Percentiles rank a stretch among this genome's conserved stretches.
phyloP scores from a whole-genome alignment of 2,329 filamentous ascomycete species.

The Conoideocrella luteorostrata region DNA sequence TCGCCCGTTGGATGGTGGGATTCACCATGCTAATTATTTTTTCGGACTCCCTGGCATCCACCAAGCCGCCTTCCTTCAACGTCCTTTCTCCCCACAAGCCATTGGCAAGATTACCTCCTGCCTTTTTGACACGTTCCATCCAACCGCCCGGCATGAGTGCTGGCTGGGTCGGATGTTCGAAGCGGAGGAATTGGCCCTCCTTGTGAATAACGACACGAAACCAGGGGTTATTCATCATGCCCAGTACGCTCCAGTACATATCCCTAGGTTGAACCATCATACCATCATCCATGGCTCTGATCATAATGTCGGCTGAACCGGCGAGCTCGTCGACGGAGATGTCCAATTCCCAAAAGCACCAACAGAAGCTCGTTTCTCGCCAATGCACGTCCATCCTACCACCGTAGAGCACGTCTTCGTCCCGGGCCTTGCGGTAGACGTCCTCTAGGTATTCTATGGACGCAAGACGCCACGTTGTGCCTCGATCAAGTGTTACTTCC shows the following conservation, averaged over 20 bases:
- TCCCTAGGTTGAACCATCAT: conserved; percentile 43
- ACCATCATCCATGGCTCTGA: conserved; percentile 42
- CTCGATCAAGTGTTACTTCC: conserved; percentile 41
- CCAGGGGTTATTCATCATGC: conserved; percentile 50
- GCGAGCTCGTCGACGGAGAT: conserved; percentile 37
- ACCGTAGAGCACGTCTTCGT: conserved; percentile 42
- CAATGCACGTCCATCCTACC: conserved; percentile 49
- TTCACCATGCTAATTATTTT: conserved; percentile 37
- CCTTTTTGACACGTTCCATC: too few relatives aligned
- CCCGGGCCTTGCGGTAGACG: conserved; percentile 32
- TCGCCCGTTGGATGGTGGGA: conserved; percentile 40
- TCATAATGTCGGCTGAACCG: conserved; percentile 33
- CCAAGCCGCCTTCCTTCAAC: too few relatives aligned
- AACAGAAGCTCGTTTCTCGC: too few relatives aligned
- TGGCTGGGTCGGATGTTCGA: conserved; percentile 40
- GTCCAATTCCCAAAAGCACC: conserved; percentile 47
- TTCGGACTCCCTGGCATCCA: too few relatives aligned
- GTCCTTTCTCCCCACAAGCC: too few relatives aligned
- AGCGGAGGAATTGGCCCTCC: conserved; percentile 24
- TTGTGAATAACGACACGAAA: conserved; percentile 34
- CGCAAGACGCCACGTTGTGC: conserved; percentile 39
- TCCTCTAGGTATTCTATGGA: too few relatives aligned
- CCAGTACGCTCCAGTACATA: conserved; percentile 42
- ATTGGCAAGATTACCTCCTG: too few relatives aligned
- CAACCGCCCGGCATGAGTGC: conserved; percentile 38